Evolutionary conservation across 495 filamentous ascomycete species (phyloP), one percentile per base, ranked within the genome.

Genomic region (Penicillium lagena): DNA sequence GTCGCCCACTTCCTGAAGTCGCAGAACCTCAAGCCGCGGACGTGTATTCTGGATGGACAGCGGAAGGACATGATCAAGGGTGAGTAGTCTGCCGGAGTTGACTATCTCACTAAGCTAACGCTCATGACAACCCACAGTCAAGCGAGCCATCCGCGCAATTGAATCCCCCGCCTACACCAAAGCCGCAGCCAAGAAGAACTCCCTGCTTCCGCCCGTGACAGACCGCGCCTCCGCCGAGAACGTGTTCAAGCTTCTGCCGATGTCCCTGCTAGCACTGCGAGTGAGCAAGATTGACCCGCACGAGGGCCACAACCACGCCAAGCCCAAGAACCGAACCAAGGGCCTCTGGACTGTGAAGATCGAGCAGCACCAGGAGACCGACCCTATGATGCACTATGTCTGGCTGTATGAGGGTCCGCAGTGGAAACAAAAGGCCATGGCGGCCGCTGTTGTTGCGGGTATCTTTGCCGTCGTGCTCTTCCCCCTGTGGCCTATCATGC

Each of bases 11-110:
- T 91, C 71, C 71, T 99, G 41, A 79, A 82, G 49, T 68, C 77
- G 40, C 90, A 96, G 67, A 76, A 88, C 51, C 71, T 99, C 50
- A 99, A 99, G 77, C 73, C 80, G 35, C 77, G 94, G 51, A 96
- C 93, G 27, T 89, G 85, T 68, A 94, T 99, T 46, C 74, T 96
- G 52, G 90, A 96, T 55, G 94, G 93, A 49, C 91, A 97, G 72
- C 77, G 94, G 46, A 97, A 96, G 70, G 91, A 99, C 50, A 90
- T 99, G 82, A 97, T 99, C 69, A 87, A 85, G 77, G 86, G 91
- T 95, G 55, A 29, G 50, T 37, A 34, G 10, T 10, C 32, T 12
- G n/a, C 5, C 7, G 32, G 3, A 3, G 32, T 1, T 12, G 32
- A 7, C 6, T 34, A 34, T 12, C 32, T 12, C 9, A 3, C 10